Base-by-base conservation (phyloP, 2,329 filamentous ascomycete genomes). In the Diaporthe nobilis region DNA sequence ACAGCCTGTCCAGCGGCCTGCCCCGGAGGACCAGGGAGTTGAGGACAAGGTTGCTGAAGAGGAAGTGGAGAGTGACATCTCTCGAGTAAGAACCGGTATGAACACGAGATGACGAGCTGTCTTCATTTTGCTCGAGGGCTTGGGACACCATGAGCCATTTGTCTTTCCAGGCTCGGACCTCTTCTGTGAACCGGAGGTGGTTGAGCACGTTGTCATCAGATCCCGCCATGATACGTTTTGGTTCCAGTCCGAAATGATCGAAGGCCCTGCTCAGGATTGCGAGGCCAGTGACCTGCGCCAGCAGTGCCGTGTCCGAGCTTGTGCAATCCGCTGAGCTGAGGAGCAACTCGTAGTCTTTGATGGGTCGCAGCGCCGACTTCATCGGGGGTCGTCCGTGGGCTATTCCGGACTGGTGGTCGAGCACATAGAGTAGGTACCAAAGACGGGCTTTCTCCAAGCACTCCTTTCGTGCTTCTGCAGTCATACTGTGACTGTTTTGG, bases 131-230 rank as follows among this genome's bases (percentile, higher is more conserved):
- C 4, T 68, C 63, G 6, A 51, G 28, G 5, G 13, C 12, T 51
- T 51, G 63, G 7, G 63, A 51, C 3, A 68, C 6, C 17, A 53
- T 37, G 2, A 37, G 63, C 63, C 63, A 68, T 17, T 49, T 68
- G 22, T 68, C 63, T n/a, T 37, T 68, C 63, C 63, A 68, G 22
- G 63, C 63, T 10, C 63, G 63, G 1, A 68, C 31, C 4, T 68
- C 63, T 37, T 68, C 63, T 2, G 63, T 68, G 47, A 68, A 68
- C 10, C 63, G 44, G 2, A 68, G 63, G 8, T 68, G 63, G 47
- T 68, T 68, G 44, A 68, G 63, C 22, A 68, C 63, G 8, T 68
- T 68, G 44, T 68, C 63, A 20, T 68, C 63, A 9, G 63, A 68
- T 1, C 63, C 44, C 12, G 44, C 63, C 63, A 68, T 68, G 44